These are phyloP conservation scores for Saccharomycopsis sp. DNA, from an alignment of 805 yeast genomes.

Conservation along the genomic window DNA sequence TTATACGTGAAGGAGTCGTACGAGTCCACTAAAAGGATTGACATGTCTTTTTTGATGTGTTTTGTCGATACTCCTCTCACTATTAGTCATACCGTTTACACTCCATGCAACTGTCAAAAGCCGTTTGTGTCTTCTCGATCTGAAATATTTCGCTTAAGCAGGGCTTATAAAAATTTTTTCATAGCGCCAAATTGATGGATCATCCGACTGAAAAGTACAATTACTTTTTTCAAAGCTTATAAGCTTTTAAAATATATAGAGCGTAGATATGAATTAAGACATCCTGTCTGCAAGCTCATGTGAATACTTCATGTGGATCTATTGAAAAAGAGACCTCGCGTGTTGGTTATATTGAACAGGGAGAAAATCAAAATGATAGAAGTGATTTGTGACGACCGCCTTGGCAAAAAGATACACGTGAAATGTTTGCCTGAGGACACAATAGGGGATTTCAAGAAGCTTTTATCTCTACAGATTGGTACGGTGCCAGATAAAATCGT, in stretches of 20 bases:
- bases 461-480: constrained; percentile 78
- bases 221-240: too few species aligned
- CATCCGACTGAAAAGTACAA: not conserved
- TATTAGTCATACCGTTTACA: not conserved
- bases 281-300: too few species aligned
- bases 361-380: constrained; percentile 47
- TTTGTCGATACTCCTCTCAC: not conserved
- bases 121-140: too few species aligned
- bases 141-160: not conserved
- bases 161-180: not conserved
- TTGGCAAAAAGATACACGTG: constrained; percentile 83
- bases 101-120: not conserved
- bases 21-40: constrained; percentile 75
- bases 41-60: constrained; percentile 27
- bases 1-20: constrained; percentile 94
- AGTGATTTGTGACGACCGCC: constrained; percentile 65
- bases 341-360: too few species aligned
- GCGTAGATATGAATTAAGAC: too few species aligned
- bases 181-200: not conserved
- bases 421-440: constrained; percentile 84
- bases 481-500: constrained; percentile 55
- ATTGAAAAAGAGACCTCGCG: too few species aligned
- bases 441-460: constrained; percentile 83
- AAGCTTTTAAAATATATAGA: too few species aligned
- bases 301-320: too few species aligned